phyloP scores from a whole-genome alignment of 1,139 yeast genomes.

The Zygoascus hellenicus region DNA sequence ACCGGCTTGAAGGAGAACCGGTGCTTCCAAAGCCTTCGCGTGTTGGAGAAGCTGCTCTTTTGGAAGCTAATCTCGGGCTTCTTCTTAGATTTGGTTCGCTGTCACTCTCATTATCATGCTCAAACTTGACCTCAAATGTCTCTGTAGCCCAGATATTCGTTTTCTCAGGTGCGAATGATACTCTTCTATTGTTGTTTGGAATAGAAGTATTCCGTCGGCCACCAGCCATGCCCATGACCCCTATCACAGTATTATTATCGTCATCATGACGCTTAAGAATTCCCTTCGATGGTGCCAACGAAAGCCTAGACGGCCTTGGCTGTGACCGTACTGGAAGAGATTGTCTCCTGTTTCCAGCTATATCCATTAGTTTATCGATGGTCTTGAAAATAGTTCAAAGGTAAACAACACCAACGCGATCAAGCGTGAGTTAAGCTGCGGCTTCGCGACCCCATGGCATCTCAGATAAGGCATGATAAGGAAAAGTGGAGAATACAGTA shows the following conservation, averaged over 20 bases:
- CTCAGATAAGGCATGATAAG: background rate
- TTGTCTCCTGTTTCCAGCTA: conserved; percentile 2
- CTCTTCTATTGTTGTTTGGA: conserved; percentile 32
- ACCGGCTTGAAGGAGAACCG: background rate
- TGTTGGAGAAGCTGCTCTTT: conserved; percentile 7
- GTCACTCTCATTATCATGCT: conserved; percentile 9
- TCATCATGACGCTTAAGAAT: conserved; percentile 19
- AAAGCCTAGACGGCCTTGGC: conserved; percentile 12
- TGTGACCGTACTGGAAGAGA: conserved; percentile 6
- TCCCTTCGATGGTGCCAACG: conserved; percentile 22
- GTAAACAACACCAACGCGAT: conserved; percentile 5
- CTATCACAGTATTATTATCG: conserved; percentile 24
- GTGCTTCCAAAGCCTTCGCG: background rate
- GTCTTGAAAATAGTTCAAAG: background rate
- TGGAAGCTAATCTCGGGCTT: conserved; percentile 12
- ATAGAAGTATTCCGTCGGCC: conserved; percentile 12
- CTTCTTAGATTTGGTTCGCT: conserved; percentile 9
- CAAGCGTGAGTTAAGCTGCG: background rate
- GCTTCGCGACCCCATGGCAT: background rate
- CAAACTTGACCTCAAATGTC: conserved; percentile 7
- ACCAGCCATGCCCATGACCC: conserved; percentile 20
- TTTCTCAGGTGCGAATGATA: conserved; percentile 48
- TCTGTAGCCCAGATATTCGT: conserved; percentile 25
- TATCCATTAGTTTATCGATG: background rate
- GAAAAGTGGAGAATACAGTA: background rate